Percentiles rank a stretch among this genome's conserved stretches.
Evolutionary conservation across 1,284 basidiomycete genomes (phyloP).

Genomic region (Sparassis latifolia): DNA sequence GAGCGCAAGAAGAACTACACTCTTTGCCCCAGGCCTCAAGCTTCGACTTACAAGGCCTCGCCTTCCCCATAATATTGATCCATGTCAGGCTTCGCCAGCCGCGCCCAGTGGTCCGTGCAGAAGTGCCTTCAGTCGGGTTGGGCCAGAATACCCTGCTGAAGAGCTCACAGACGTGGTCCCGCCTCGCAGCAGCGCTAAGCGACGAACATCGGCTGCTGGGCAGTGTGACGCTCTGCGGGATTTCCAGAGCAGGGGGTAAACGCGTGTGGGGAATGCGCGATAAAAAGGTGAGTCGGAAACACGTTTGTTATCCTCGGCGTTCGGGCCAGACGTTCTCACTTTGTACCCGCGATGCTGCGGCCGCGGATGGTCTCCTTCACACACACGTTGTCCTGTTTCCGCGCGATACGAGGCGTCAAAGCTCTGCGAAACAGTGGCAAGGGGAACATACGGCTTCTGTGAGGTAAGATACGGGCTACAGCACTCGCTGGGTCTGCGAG

Average conservation of each 20-base stretch:
- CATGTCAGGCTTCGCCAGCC: neutral
- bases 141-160: neutral
- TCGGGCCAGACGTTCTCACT: slow-evolving; percentile 14
- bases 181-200: neutral
- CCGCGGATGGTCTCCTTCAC: slow-evolving; percentile 12
- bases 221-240: neutral
- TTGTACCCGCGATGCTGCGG: slow-evolving; percentile 22
- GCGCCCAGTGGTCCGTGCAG: neutral
- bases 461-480: slow-evolving; percentile 14
- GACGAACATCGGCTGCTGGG: neutral
- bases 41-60: too few relatives aligned
- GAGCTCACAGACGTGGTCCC: neutral
- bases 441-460: slow-evolving; percentile 12
- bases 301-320: slow-evolving; percentile 21
- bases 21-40: too few relatives aligned
- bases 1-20: too few relatives aligned
- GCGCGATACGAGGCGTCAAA: neutral
- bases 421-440: neutral
- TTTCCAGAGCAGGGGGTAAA: neutral
- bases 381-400: slow-evolving; percentile 11
- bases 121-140: neutral
- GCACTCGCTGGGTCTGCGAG: slow-evolving; percentile 14
- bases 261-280: neutral
- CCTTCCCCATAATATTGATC: neutral
- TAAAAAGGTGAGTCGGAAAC: neutral